These are phyloP conservation scores for Musa schizocarpa DNA, from an alignment of 176 grass and related monocot genomes.

Conservation along the genomic window DNA sequence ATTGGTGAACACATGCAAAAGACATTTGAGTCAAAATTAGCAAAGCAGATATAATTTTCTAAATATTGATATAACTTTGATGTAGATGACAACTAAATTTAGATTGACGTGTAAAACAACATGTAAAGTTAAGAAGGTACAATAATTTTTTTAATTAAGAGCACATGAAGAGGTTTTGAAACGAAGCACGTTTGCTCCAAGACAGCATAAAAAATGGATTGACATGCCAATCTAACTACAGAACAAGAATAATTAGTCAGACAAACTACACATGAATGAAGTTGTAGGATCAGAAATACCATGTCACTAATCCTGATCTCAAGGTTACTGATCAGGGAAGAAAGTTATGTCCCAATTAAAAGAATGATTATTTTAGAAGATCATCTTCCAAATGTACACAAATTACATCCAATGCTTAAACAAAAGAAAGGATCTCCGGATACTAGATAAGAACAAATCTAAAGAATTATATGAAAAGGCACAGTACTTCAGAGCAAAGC, in stretches of 20 bases:
- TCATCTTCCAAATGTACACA: no score
- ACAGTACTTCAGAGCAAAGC: background rate
- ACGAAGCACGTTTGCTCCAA: background rate
- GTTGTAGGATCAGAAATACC: no score
- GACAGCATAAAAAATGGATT: background rate
- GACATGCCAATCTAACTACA: background rate
- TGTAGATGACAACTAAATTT: background rate
- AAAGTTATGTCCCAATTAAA: no score
- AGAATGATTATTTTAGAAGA: no score
- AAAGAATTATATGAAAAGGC: no score
- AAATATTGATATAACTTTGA: background rate
- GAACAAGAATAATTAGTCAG: background rate
- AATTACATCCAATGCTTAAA: no score
- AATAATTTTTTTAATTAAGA: background rate
- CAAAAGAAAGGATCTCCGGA: no score
- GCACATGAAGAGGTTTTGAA: background rate
- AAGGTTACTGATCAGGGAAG: no score
- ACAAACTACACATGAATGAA: no score
- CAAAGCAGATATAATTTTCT: constrained; percentile 1
- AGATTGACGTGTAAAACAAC: background rate
- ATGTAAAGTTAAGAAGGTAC: background rate
- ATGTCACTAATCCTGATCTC: no score
- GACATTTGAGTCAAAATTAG: constrained; percentile 32
- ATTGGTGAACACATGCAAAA: constrained; percentile 43
- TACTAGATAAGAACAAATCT: no score